phyloP scores from a whole-genome alignment of 345 rosid genomes.

The Streptanthus diversifolius region DNA sequence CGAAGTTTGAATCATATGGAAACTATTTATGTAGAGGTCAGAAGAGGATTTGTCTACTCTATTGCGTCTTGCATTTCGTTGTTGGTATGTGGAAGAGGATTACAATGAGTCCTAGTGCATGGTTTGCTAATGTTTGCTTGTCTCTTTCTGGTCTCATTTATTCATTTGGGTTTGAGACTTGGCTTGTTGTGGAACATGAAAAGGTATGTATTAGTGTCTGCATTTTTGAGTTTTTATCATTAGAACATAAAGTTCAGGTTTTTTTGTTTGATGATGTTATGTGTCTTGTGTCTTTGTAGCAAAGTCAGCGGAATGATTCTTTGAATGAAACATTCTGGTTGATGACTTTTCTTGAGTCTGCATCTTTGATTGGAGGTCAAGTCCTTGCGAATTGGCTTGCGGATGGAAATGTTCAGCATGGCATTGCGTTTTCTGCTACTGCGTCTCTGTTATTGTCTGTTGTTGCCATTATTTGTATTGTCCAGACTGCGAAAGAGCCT shows the following conservation, averaged over 20 bases:
- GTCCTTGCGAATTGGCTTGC: slow-evolving; percentile 68
- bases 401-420: slow-evolving; percentile 40
- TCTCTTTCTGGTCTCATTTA: slow-evolving; percentile 67
- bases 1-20: background rate
- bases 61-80: slow-evolving; percentile 64
- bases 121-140: slow-evolving; percentile 58
- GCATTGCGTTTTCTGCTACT: slow-evolving; percentile 45
- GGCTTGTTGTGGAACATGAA: slow-evolving; percentile 78
- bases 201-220: slow-evolving; percentile 46
- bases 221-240: background rate
- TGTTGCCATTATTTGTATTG: slow-evolving; percentile 44
- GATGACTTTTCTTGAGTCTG: slow-evolving; percentile 83
- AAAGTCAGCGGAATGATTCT: slow-evolving; percentile 70
- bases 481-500: slow-evolving; percentile 53
- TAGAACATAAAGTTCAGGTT: background rate
- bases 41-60: slow-evolving; percentile 65
- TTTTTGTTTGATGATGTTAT: background rate
- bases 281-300: slow-evolving; percentile 46
- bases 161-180: slow-evolving; percentile 79
- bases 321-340: slow-evolving; percentile 86
- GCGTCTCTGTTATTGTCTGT: slow-evolving; percentile 48
- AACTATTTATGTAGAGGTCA: slow-evolving; percentile 56
- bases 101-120: slow-evolving; percentile 47
- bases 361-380: slow-evolving; percentile 69
- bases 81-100: slow-evolving; percentile 75